These are phyloP conservation scores for Blastobotrys parvus DNA, from an alignment of 805 yeast genomes.

Conservation along the genomic window DNA sequence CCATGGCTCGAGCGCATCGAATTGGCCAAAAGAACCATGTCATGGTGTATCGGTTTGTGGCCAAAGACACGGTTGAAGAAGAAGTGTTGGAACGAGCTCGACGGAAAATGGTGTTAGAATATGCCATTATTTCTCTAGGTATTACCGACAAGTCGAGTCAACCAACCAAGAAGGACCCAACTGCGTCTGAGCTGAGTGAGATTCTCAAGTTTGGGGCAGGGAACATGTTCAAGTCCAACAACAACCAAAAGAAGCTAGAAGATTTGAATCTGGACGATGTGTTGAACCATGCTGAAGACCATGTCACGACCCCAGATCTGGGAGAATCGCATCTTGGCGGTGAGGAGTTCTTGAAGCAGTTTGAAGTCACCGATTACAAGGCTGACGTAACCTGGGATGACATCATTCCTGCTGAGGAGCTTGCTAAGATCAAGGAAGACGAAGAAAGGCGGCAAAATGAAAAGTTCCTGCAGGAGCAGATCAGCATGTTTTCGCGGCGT, in stretches of 20 bases:
- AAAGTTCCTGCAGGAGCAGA: conserved; percentile 77
- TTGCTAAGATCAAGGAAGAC: conserved; percentile 80
- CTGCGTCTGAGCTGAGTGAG: conserved; percentile 77
- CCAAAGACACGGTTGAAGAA: conserved; percentile 97
- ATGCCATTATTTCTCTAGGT: conserved; percentile 94
- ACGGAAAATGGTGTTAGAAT: conserved; percentile 95
- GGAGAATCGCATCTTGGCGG: conserved; percentile 98
- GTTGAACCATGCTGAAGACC: conserved; percentile 94
- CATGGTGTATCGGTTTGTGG: conserved; percentile 93
- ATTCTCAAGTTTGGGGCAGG: conserved; percentile 98
- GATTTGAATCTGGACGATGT: conserved; percentile 94
- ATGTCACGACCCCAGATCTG: conserved; percentile 87
- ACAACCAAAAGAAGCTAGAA: conserved; percentile 92
- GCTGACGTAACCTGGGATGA: conserved; percentile 99
- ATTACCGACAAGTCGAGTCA: conserved; percentile 66
- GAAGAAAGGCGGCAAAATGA: conserved; percentile 85
- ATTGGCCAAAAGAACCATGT: conserved; percentile 99
- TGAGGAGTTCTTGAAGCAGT: conserved; percentile 93
- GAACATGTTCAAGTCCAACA: conserved; percentile 92
- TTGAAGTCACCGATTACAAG: conserved; percentile 96
- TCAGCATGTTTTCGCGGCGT: conserved; percentile 77
- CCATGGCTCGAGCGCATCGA: conserved; percentile 99
- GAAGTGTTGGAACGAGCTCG: conserved; percentile 95
- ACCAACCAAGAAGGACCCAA: conserved; percentile 61
- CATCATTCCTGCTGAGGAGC: conserved; percentile 91